phyloP scores from a whole-genome alignment of 352 stramenopile species.

The Pythium phragmiticola region DNA sequence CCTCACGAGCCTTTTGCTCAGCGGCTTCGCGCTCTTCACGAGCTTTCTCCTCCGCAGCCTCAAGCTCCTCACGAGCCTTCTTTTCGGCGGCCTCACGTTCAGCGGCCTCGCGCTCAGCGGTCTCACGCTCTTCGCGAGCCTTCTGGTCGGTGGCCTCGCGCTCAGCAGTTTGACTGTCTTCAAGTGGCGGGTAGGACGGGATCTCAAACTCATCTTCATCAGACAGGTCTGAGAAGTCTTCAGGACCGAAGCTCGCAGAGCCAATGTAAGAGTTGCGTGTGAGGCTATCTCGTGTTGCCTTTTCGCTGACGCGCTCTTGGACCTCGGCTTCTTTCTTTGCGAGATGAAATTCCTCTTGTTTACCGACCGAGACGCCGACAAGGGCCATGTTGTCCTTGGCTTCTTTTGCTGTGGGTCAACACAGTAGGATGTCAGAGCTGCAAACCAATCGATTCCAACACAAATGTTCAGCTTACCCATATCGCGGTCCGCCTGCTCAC shows the following conservation, averaged over 20 bases:
- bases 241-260: conserved; percentile 13
- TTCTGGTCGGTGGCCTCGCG: background rate
- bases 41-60: conserved; percentile 1
- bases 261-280: conserved; percentile 24
- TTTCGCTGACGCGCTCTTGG: conserved; percentile 25
- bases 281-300: conserved; percentile 23
- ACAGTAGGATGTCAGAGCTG: background rate
- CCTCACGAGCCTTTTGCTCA: no score
- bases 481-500: conserved; percentile 21
- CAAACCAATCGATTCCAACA: background rate
- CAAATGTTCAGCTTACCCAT: conserved; percentile 13
- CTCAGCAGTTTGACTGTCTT: conserved; percentile 24
- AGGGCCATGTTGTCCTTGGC: conserved; percentile 28
- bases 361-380: conserved; percentile 17
- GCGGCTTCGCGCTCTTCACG: no score
- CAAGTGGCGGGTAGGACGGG: conserved; percentile 7
- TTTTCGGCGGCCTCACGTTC: background rate
- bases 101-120: background rate
- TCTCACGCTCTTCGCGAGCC: background rate
- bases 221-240: conserved; percentile 23
- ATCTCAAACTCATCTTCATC: conserved; percentile 15
- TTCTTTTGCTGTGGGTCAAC: conserved; percentile 15
- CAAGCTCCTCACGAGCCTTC: conserved; percentile 3
- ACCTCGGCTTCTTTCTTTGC: conserved; percentile 18
- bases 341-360: conserved; percentile 25